Conservation (phyloP, 148 eudicot species). For the Tetragonia tetragonoides region DNA sequence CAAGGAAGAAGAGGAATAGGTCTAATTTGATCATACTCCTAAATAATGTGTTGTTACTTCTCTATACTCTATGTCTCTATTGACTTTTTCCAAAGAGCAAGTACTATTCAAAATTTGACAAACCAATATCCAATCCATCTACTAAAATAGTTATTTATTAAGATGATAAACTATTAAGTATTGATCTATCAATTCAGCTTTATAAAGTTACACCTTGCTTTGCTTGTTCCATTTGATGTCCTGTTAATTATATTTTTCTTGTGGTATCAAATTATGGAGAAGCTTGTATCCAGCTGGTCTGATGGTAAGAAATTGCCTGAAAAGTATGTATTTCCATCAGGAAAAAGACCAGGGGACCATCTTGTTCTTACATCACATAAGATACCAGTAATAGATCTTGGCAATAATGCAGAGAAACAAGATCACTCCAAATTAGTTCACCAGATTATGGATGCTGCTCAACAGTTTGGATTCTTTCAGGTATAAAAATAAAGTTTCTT, state of each 20-base stretch:
- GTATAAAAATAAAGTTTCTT: not conserved
- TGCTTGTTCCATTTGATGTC: not conserved
- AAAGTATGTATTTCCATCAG: conserved; percentile 28
- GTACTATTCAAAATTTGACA: no score
- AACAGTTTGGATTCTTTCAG: conserved; percentile 42
- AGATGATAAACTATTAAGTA: no score
- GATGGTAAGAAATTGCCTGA: conserved; percentile 31
- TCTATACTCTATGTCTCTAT: no score
- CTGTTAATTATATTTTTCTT: conserved; percentile 6
- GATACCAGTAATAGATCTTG: conserved; percentile 31
- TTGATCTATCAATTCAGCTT: not conserved
- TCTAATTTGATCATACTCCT: no score
- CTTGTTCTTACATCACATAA: conserved; percentile 15
- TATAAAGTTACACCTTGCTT: not conserved
- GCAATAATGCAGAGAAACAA: not conserved
- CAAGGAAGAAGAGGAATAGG: no score
- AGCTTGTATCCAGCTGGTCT: conserved; percentile 33
- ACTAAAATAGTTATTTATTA: no score
- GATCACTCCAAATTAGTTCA: conserved; percentile 12
- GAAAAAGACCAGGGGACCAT: conserved; percentile 32
- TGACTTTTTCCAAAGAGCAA: no score
- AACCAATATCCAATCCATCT: no score
- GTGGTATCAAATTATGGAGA: conserved; percentile 13
- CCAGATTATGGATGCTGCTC: conserved; percentile 35
- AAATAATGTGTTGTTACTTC: no score